Percentiles rank a stretch among this genome's conserved stretches.
Conservation (phyloP, 805 yeast species). For the Suhomyces vadensis region DNA sequence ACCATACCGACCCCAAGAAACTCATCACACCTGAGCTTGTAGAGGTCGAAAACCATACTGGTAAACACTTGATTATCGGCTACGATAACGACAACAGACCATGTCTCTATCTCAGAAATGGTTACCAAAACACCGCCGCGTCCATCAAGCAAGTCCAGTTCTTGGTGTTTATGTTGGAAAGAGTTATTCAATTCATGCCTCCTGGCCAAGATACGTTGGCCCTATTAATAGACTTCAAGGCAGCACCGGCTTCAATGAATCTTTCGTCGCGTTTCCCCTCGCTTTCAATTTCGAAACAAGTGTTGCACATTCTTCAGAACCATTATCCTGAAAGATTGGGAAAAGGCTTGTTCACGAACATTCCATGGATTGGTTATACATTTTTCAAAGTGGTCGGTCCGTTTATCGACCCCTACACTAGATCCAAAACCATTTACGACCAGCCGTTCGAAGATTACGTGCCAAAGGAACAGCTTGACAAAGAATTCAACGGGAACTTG, state of each 20-base stretch:
- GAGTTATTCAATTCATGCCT: slow-evolving; percentile 93
- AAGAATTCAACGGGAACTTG: slow-evolving; percentile 48
- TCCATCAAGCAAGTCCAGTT: slow-evolving; percentile 94
- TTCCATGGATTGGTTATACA: slow-evolving; percentile 59
- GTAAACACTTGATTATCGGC: slow-evolving; percentile 90
- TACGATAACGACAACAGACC: slow-evolving; percentile 90
- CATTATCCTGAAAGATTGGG: slow-evolving; percentile 63
- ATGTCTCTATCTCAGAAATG: slow-evolving; percentile 88
- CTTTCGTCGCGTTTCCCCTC: slow-evolving; percentile 49
- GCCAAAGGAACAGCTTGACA: slow-evolving; percentile 53
- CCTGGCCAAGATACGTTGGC: slow-evolving; percentile 95
- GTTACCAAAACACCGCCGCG: slow-evolving; percentile 92
- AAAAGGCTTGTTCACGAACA: slow-evolving; percentile 52
- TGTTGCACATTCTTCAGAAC: slow-evolving; percentile 52
- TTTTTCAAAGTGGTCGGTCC: slow-evolving; percentile 58
- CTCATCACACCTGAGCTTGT: slow-evolving; percentile 56
- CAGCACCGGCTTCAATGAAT: slow-evolving; percentile 55
- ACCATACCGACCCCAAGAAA: slow-evolving; percentile 45
- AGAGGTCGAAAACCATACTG: slow-evolving; percentile 77
- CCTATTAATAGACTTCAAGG: slow-evolving; percentile 86
- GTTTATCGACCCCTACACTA: slow-evolving; percentile 58
- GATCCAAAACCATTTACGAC: slow-evolving; percentile 57
- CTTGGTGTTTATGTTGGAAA: slow-evolving; percentile 87
- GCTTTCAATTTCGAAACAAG: slow-evolving; percentile 49
- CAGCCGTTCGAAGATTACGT: slow-evolving; percentile 57